These are phyloP conservation scores for Cryptosporidium ubiquitum DNA, from an alignment of 169 alveolate species.

Conservation along the genomic window DNA sequence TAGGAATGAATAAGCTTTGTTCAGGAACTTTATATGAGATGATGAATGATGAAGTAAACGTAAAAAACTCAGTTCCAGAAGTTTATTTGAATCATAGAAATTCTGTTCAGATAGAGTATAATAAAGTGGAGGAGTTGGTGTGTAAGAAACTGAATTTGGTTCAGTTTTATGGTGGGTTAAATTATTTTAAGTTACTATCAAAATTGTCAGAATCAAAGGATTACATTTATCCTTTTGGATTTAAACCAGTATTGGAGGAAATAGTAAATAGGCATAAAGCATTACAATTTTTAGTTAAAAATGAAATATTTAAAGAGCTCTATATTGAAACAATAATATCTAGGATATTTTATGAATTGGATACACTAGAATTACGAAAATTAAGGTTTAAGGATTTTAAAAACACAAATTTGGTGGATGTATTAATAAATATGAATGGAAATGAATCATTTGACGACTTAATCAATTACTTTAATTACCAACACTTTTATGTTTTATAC, in stretches of 20 bases:
- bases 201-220: slow-evolving; percentile 13
- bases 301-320: slow-evolving; percentile 78
- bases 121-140: background rate
- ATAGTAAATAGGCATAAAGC: slow-evolving; percentile 39
- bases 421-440: slow-evolving; percentile 78
- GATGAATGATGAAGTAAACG: background rate
- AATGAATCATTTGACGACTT: slow-evolving; percentile 80
- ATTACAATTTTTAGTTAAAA: slow-evolving; percentile 5
- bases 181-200: slow-evolving; percentile 38
- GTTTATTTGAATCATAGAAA: background rate
- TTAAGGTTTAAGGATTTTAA: slow-evolving; percentile 85
- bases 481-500: slow-evolving; percentile 89
- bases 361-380: slow-evolving; percentile 84
- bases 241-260: slow-evolving; percentile 41
- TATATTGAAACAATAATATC: slow-evolving; percentile 86
- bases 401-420: slow-evolving; percentile 81
- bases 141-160: background rate
- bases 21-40: slow-evolving; percentile 41
- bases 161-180: background rate
- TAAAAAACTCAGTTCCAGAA: background rate
- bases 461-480: slow-evolving; percentile 84
- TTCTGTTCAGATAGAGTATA: background rate
- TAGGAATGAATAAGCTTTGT: slow-evolving; percentile 47
- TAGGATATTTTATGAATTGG: slow-evolving; percentile 84
- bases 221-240: slow-evolving; percentile 20